phyloP scores from a whole-genome alignment of 805 yeast species.

The Metschnikowia colocasiae region DNA sequence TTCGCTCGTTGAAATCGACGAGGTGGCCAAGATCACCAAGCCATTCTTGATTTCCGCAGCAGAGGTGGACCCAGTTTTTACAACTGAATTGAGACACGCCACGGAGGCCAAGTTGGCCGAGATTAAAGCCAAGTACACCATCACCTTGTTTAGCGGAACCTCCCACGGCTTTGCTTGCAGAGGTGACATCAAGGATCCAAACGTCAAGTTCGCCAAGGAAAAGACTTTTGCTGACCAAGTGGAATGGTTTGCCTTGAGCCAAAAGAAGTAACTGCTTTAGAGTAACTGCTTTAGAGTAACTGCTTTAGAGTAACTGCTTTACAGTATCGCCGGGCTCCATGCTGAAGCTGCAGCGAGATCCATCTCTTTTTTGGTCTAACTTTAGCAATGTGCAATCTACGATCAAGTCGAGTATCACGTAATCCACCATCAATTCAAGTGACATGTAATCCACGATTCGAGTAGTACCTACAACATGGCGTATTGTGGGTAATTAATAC shows the following conservation, averaged over 20 bases:
- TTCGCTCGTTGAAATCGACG: constrained; percentile 63
- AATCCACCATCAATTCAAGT: too few species aligned
- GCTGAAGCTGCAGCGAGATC: too few species aligned
- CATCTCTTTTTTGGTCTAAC: too few species aligned
- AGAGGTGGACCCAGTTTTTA: constrained; percentile 61
- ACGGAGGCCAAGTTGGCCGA: constrained; percentile 54
- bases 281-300: too few species aligned
- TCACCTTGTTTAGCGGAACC: constrained; percentile 60
- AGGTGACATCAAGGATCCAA: constrained; percentile 61
- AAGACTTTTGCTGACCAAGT: constrained; percentile 53
- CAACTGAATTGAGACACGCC: constrained; percentile 57
- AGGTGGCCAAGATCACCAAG: constrained; percentile 53
- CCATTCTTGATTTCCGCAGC: constrained; percentile 76
- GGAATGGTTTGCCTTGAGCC: constrained; percentile 13
- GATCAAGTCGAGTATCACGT: too few species aligned
- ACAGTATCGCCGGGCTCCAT: too few species aligned
- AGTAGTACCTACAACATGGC: too few species aligned
- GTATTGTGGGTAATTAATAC: too few species aligned
- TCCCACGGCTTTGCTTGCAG: constrained; percentile 77
- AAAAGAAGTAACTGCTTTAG: not conserved
- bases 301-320: not conserved
- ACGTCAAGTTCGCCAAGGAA: constrained; percentile 60
- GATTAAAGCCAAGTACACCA: constrained; percentile 52
- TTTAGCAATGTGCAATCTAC: too few species aligned
- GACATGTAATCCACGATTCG: too few species aligned